Base-by-base conservation (phyloP, 73 alveolate genomes). In the Chromera velia region DNA sequence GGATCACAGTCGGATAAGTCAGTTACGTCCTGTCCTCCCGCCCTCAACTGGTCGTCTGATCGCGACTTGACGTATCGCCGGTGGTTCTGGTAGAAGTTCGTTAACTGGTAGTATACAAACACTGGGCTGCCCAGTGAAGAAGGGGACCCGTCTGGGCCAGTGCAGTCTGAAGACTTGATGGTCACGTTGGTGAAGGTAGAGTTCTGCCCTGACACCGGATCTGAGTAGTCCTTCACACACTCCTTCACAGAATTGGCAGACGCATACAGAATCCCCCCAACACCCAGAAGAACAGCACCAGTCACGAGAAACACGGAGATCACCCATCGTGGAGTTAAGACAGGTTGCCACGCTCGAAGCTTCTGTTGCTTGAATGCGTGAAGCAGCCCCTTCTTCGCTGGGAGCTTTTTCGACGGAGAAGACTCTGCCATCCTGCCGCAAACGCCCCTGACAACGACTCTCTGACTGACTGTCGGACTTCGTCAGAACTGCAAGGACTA, bases 301-400 rank as follows among this genome's bases (percentile, higher is more conserved):
- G 13, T 13, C 55, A 40, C 55, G 13, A 7, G 13, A 13, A 40
- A 40, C 22, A 13, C 13, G 55, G 22, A 40, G 4, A 40, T 40
- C 55, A 40, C 13, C 55, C 55, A 40, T 4, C 55, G 13, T 40
- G 90, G 75, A 26, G 95, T 86, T 0, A 94, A 95, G 45, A 87
- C 89, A 28, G 97, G 97, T 70, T 94, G 80, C 97, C 97, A 91
- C 0, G 95, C 97, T 0, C 92, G 94, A 9, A 91, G 90, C 34
- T 83, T 83, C 81, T 91, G 92, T 81, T 91, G 92, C 85, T 88
- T 89, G 75, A 91, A 91, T 40, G 83, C 55, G 81, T 40, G 4
- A 13, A 40, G 22, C 55, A 40, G n/a, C n/a, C n/a, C n/a, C n/a
- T n/a, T n/a, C n/a, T n/a, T n/a, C n/a, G n/a, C n/a, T n/a, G n/a